Conservation (phyloP, 2,329 filamentous ascomycete species). For the Neoascochyta sp. region DNA sequence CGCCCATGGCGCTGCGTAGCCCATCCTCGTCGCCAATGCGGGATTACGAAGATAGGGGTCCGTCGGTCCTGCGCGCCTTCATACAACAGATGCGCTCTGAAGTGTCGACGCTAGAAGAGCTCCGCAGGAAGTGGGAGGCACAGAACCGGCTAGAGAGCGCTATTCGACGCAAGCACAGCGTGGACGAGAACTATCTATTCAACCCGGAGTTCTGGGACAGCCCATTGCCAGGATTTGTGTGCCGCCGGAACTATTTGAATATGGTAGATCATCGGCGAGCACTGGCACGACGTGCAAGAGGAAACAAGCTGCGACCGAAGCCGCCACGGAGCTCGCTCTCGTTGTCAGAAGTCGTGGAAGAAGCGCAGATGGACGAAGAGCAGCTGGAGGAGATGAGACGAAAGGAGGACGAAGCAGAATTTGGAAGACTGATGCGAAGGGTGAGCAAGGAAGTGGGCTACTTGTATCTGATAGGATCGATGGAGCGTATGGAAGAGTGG, state of each 20-base stretch:
- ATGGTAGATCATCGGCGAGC: slow-evolving; percentile 5
- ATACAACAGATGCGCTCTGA: no score
- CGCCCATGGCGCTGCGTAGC: neutral
- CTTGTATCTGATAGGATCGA: slow-evolving; percentile 22
- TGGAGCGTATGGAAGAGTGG: slow-evolving; percentile 12
- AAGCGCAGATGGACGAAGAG: slow-evolving; percentile 11
- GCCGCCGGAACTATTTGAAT: slow-evolving; percentile 5
- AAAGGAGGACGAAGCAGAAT: slow-evolving; percentile 10
- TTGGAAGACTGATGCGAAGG: slow-evolving; percentile 10
- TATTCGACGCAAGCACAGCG: slow-evolving; percentile 19
- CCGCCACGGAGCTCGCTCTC: slow-evolving; percentile 22
- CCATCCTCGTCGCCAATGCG: no score
- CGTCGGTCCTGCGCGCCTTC: slow-evolving; percentile 10
- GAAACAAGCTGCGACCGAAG: slow-evolving; percentile 8
- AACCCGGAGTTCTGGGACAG: slow-evolving; percentile 16
- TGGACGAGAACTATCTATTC: slow-evolving; percentile 12
- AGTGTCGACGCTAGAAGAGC: slow-evolving; percentile 5
- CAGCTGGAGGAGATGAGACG: slow-evolving; percentile 7
- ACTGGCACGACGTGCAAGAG: slow-evolving; percentile 11
- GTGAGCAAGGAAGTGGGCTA: slow-evolving; percentile 24
- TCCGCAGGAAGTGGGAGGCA: slow-evolving; percentile 1
- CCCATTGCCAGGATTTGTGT: slow-evolving; percentile 12
- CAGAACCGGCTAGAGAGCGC: slow-evolving; percentile 17
- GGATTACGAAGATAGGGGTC: slow-evolving; percentile 2
- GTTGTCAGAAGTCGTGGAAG: slow-evolving; percentile 14